Base-by-base conservation (phyloP, 768 basidiomycete genomes). In the Boletus vinaceobasis region DNA sequence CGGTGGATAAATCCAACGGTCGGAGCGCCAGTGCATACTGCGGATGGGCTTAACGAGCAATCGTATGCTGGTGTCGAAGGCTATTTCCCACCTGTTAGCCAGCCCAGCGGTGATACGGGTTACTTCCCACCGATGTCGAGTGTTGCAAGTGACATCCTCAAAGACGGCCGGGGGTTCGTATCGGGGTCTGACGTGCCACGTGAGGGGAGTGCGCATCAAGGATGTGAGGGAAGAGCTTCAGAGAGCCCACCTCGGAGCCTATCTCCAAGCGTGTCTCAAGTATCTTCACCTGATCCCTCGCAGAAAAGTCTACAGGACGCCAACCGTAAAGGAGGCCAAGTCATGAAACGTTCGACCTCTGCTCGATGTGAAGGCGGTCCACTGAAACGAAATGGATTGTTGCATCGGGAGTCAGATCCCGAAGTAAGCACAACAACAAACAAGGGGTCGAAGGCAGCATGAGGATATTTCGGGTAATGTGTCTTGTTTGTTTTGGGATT, bases 1-100 rank as follows among this genome's bases (percentile, higher is more conserved):
- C 72, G 78, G 43, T 75, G 71, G 67, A 75, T 83, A 51, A 85
- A 85, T 57, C 74, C 83, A n/a, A 77, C 82, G 10, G 81, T 83
- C 1, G 86, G 85, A 39, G 85, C 83, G 27, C 86, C 84, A 0
- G 74, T 80, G 27, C 77, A 75, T 15, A 54, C 50, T 27, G 52
- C 48, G 38, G 55, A 67, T 45, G 67, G 55, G 49, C 39, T 42
- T 2, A 27, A 56, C 11, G 62, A 60, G 7, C 52, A 44, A 32
- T 48, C 55, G 13, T 45, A 54, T 52, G 39, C 33, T 33, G 58
- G 49, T 39, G 63, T 46, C 32, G 65, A 67, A 36, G 74, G 76
- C 13, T 77, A 81, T 60, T 79, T 79, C 65, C 76, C 76, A 48
- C 76, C 74, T n/a, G 67, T 71, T 32, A 66, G 36, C 51, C 66